phyloP scores from a whole-genome alignment of 305 asterid species.

The Fraxinus nigra region DNA sequence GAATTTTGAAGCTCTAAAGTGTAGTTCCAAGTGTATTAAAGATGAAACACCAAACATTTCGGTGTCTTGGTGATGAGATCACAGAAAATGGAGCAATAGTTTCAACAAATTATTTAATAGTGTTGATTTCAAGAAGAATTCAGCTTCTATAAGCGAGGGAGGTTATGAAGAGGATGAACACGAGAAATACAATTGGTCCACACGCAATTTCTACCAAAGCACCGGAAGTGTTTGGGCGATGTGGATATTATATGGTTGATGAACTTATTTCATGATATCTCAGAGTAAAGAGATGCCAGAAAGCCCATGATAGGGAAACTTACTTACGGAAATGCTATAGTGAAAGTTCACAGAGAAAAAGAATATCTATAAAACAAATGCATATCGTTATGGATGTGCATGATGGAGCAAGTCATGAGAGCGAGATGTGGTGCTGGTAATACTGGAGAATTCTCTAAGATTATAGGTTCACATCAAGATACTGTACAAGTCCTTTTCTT shows the following conservation, averaged over 20 bases:
- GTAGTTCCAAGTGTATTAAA: neutral
- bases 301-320: neutral
- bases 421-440: neutral
- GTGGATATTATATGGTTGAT: neutral
- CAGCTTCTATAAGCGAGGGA: too few species aligned
- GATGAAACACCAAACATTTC: neutral
- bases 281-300: neutral
- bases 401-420: neutral
- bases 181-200: neutral
- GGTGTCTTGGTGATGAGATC: neutral
- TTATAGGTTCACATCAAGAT: neutral
- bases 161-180: neutral
- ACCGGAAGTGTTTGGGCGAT: neutral
- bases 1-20: neutral
- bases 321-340: neutral
- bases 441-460: neutral
- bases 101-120: neutral
- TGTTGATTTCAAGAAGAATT: neutral
- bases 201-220: neutral
- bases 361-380: neutral
- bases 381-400: neutral
- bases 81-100: neutral
- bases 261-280: neutral
- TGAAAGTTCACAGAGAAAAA: neutral
- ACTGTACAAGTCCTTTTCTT: neutral